Evolutionary conservation across 495 filamentous ascomycete genomes (phyloP), one percentile per base, ranked within the genome.

Genomic region (Oidiodendron maius): DNA sequence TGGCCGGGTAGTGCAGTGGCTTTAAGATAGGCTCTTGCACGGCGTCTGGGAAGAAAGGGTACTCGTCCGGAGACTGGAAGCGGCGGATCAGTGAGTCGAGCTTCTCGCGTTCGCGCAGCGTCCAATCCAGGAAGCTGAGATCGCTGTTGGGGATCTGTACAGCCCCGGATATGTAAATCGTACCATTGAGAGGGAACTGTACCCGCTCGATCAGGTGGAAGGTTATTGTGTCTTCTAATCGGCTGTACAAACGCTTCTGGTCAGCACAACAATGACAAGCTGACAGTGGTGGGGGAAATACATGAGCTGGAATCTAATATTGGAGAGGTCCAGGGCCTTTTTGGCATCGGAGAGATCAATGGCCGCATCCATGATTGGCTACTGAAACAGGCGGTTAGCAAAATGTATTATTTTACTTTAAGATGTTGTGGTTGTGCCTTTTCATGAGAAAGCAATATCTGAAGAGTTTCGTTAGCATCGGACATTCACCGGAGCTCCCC

Each of bases 201-300:
- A 91, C 94, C 20, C 94, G 86, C 64, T 99, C 94, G 62, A 99
- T 99, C 18, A 97, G 72, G 70, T 97, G 89, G 71, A 96, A 99
- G 59, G 87, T 96, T 61, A 99, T 97, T 48, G 94, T 97, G 63
- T 99, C 94, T 71, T 99, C 93, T 16, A 96, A 76, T 32, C 93
- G 93, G 55, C 91, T 96, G 61, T 23, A n/a, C 21, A 34, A 1
- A 32, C 32, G 30, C 16, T 34, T 50, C 15, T 44, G 47, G 49
- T 48, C 39, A 52, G 40, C n/a, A 17, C 20, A 12, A 12, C 26
- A 16, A 37, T 30, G 5, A 30, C 16, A 44, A n/a, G n/a, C 22
- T 34, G 10, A 40, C 35, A 48, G 34, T 32, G 3, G 42, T 34
- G 32, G 21, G 11, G 56, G 21, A 59, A 82, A 69, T 67, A 95